Evolutionary conservation across 495 filamentous ascomycete species (phyloP), one percentile per base, ranked within the genome.

Genomic region (Neurospora sp.): DNA sequence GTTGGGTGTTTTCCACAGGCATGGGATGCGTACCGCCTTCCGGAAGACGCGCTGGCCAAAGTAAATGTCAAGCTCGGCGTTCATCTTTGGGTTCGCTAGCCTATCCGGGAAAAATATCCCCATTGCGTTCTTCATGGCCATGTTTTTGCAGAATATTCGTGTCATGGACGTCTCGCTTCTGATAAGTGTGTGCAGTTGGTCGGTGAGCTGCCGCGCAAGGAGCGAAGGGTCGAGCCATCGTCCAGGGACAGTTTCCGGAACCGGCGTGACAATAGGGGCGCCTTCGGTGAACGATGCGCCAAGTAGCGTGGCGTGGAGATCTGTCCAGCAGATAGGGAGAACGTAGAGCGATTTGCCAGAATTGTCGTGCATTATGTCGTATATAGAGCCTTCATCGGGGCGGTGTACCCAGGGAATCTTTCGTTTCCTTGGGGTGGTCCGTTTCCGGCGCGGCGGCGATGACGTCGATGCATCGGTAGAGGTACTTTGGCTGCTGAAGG

Each of bases 251-350:
- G 72, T 27, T 20, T 77, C 72, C 2, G 82, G 82, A 11, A 80
- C 77, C 0, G 84, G 84, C 23, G 71, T 82, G 31, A 46, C 66
- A 70, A 80, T 78, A 18, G 78, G 73, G 60, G 82, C 77, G 14
- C 78, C 77, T 66, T 80, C 77, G 49, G 74, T 38, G 75, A 86
- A 87, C 8, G 74, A 77, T 31, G 75, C 84, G 38, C 81, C 81
- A 12, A 87, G 80, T 2, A 85, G 75, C 23, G 76, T 72, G 37
- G 78, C 69, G 71, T 87, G 85, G 1, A 77, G 74, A 70, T 85
- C 84, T n/a, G 82, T 86, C 85, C 85, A 87, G 77, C 76, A 80
- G 70, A 86, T 79, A 11, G 85, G 85, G 11, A 79, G 77, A 66
- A 82, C 71, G 73, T 80, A 84, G 71, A 87, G 84, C 0, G 81